Evolutionary conservation across 176 grass and related monocot species (phyloP).

Genomic region (sorghum (Sorghum bicolor)): DNA sequence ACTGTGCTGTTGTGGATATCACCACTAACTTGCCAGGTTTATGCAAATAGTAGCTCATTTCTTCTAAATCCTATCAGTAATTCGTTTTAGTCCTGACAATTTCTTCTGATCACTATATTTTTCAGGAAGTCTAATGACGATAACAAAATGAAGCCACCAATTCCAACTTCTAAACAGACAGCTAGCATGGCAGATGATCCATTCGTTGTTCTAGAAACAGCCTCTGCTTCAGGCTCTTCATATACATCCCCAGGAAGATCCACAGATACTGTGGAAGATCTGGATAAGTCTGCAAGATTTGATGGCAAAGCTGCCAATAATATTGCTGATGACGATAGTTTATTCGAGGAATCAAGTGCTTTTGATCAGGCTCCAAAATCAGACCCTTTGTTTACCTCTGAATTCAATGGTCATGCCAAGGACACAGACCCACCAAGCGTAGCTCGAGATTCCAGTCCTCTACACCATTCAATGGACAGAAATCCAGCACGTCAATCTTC

Average conservation of each 20-base stretch:
- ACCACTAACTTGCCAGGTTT: not conserved
- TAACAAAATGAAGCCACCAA: slow-evolving; percentile 37
- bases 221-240: slow-evolving; percentile 44
- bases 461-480: slow-evolving; percentile 44
- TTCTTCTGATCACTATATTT: slow-evolving; percentile 26
- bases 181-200: slow-evolving; percentile 51
- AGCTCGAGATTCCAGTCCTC: slow-evolving; percentile 40
- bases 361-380: slow-evolving; percentile 53
- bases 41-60: not conserved
- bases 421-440: slow-evolving; percentile 34
- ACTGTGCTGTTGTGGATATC: not conserved
- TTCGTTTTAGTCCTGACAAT: not conserved
- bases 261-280: slow-evolving; percentile 56
- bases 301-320: slow-evolving; percentile 36
- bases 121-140: slow-evolving; percentile 57
- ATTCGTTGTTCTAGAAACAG: slow-evolving; percentile 69
- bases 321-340: slow-evolving; percentile 37
- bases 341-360: slow-evolving; percentile 45
- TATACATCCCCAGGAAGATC: slow-evolving; percentile 54
- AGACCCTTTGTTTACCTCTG: slow-evolving; percentile 46
- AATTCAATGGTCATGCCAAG: slow-evolving; percentile 49
- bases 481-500: slow-evolving; percentile 42
- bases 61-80: not conserved
- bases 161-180: slow-evolving; percentile 39
- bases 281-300: slow-evolving; percentile 34